These are phyloP conservation scores for Fusarium sambucinum DNA, from an alignment of 2,329 filamentous ascomycete genomes.

Conservation along the genomic window DNA sequence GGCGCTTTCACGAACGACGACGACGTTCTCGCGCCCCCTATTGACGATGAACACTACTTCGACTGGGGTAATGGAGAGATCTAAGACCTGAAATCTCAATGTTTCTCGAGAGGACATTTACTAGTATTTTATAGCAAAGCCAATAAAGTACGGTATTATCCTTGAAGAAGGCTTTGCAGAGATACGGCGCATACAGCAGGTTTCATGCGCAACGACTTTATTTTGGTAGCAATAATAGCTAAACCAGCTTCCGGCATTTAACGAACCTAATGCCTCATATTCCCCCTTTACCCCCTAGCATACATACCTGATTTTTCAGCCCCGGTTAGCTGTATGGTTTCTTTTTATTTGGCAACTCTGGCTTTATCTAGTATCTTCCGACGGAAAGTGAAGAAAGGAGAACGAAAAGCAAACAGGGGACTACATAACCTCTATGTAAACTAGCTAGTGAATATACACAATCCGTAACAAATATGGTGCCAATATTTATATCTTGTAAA, in stretches of 20 bases:
- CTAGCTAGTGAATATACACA: conserved; percentile 21
- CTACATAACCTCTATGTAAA: conserved; percentile 14
- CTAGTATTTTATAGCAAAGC: background rate
- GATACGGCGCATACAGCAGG: conserved; percentile 5
- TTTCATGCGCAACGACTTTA: conserved; percentile 1
- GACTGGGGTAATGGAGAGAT: conserved; percentile 54
- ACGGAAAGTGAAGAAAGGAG: conserved; percentile 3
- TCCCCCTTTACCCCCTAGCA: conserved; percentile 12
- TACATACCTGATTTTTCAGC: conserved; percentile 25
- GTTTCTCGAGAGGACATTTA: conserved; percentile 1
- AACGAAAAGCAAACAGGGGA: conserved; percentile 10
- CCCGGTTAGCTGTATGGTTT: conserved; percentile 1
- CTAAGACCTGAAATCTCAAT: conserved; percentile 28
- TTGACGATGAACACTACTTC: conserved; percentile 28
- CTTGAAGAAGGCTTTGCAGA: conserved; percentile 1
- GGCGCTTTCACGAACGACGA: background rate
- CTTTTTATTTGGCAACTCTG: background rate
- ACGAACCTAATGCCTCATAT: conserved; percentile 3
- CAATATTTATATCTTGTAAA: too few relatives aligned
- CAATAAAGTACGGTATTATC: background rate
- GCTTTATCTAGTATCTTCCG: conserved; percentile 16
- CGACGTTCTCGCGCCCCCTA: background rate
- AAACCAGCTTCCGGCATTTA: conserved; percentile 15
- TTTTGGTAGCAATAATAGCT: conserved; percentile 23
- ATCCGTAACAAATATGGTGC: background rate